phyloP scores from a whole-genome alignment of 148 eudicot species.

The Linanthus parryae region DNA sequence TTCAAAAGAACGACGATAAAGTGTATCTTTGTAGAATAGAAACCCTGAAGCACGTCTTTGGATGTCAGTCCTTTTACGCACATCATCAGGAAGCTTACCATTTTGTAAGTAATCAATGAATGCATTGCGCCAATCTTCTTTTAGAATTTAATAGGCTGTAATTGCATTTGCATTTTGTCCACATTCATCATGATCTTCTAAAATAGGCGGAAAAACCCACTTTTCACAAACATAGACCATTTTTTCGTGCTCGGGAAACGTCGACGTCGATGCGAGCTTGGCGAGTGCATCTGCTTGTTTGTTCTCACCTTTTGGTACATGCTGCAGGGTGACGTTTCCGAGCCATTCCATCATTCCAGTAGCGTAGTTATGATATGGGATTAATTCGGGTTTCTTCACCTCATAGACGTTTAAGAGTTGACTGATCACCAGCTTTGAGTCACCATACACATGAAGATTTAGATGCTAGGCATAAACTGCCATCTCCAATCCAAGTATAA shows the following conservation, averaged over 20 bases:
- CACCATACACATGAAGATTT: no score
- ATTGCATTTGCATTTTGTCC: background rate
- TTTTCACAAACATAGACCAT: background rate
- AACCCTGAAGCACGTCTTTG: background rate
- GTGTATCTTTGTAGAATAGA: background rate
- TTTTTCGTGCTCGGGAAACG: background rate
- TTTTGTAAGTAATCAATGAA: background rate
- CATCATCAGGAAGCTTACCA: background rate
- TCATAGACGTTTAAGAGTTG: background rate
- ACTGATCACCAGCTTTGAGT: conserved; percentile 2
- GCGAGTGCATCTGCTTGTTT: background rate
- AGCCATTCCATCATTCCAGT: background rate
- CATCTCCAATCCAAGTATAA: background rate
- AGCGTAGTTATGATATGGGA: background rate
- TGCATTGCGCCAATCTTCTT: background rate
- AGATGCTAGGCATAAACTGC: background rate
- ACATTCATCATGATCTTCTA: background rate
- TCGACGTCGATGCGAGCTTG: background rate
- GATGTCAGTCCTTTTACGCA: background rate
- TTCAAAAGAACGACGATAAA: background rate
- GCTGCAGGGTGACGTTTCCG: no score
- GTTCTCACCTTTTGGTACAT: background rate
- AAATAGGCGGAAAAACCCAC: background rate
- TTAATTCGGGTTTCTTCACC: background rate
- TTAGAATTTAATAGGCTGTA: background rate